Conservation (phyloP, 1,139 yeast genomes). For the Geotrichum restrictum region DNA sequence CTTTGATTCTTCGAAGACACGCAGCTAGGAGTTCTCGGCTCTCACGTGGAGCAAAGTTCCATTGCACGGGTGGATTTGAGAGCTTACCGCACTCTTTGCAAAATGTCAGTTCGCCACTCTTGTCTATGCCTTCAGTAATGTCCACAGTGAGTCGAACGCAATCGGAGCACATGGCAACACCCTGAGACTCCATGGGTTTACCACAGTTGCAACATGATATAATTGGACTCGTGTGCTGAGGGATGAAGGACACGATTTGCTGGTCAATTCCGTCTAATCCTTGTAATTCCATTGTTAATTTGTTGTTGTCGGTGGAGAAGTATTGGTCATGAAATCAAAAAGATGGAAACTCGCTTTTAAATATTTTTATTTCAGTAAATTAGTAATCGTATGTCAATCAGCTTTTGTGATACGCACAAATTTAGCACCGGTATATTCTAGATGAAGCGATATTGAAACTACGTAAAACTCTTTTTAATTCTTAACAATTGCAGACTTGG, state of each 20-base stretch:
- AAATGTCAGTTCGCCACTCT: slow-evolving; percentile 85
- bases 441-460: background rate
- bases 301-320: background rate
- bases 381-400: background rate
- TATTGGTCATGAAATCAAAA: background rate
- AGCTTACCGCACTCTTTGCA: slow-evolving; percentile 96
- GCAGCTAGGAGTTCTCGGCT: slow-evolving; percentile 87
- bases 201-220: slow-evolving; percentile 98
- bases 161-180: slow-evolving; percentile 94
- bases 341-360: background rate
- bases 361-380: too few relatives aligned
- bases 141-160: slow-evolving; percentile 93
- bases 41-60: slow-evolving; percentile 91
- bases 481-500: slow-evolving; percentile 19
- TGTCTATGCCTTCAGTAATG: slow-evolving; percentile 90
- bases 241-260: slow-evolving; percentile 30
- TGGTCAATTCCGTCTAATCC: slow-evolving; percentile 13
- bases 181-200: slow-evolving; percentile 86
- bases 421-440: background rate
- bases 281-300: slow-evolving; percentile 9
- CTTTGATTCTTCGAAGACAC: slow-evolving; percentile 83
- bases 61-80: slow-evolving; percentile 85
- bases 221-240: slow-evolving; percentile 58
- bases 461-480: background rate
- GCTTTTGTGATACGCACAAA: background rate